A percentile compares a stretch with the other conserved stretches of the same genome.
Evolutionary conservation across 768 basidiomycete species (phyloP).

Genomic region (Pilatotrama ljubarskyi): DNA sequence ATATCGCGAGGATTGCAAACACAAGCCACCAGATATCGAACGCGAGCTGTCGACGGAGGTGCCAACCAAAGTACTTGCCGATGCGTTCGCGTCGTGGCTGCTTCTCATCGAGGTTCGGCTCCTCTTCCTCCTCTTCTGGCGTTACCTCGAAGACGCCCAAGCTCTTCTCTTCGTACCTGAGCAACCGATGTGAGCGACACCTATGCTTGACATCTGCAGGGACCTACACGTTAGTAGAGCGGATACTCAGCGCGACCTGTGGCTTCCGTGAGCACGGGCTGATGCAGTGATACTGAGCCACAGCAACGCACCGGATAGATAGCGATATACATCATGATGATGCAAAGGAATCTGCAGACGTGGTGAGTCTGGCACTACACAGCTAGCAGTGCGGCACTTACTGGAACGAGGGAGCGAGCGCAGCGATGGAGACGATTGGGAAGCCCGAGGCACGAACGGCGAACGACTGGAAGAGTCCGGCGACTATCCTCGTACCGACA

Average conservation of each 20-base stretch:
- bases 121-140: slow-evolving; percentile 50
- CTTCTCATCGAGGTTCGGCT: slow-evolving; percentile 42
- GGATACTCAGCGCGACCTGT: slow-evolving; percentile 61
- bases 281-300: neutral
- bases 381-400: slow-evolving; percentile 33
- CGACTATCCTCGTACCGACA: slow-evolving; percentile 39
- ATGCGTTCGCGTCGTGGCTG: slow-evolving; percentile 44
- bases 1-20: slow-evolving; percentile 68
- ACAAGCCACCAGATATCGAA: slow-evolving; percentile 85
- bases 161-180: slow-evolving; percentile 68
- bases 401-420: slow-evolving; percentile 71
- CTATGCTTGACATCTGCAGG: neutral
- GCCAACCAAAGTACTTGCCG: slow-evolving; percentile 50
- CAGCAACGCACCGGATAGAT: slow-evolving; percentile 38
- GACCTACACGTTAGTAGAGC: slow-evolving; percentile 60
- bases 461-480: slow-evolving; percentile 55
- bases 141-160: slow-evolving; percentile 64
- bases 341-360: slow-evolving; percentile 53
- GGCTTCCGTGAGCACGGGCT: neutral
- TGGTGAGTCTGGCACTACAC: neutral
- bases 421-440: slow-evolving; percentile 45
- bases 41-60: slow-evolving; percentile 62
- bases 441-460: slow-evolving; percentile 56
- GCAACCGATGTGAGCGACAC: neutral
- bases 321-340: slow-evolving; percentile 78